Base-by-base conservation (phyloP, 148 eudicot species). In the Hydrangea macrophylla region DNA sequence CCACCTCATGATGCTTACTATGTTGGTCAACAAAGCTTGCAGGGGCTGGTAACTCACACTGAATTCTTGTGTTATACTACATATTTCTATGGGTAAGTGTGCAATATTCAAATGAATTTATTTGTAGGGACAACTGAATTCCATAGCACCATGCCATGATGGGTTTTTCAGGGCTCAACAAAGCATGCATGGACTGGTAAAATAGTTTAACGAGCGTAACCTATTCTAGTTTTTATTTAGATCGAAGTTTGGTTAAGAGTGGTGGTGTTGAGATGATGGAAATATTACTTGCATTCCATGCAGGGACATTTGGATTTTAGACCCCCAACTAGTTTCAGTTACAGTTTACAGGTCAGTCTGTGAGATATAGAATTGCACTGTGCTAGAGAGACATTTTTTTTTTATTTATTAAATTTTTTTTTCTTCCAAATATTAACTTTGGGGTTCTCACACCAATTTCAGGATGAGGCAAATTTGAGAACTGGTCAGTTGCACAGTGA, bases 1-100 rank as follows among this genome's bases (percentile, higher is more conserved):
- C 90, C 85, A 58, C 95, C 95, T 24, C 81, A 89, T 75, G 95
- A 89, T 70, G 84, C 77, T 67, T 89, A 84, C 72, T 86, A 82
- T 77, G 88, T 84, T 50, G 76, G 78, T 70, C 85, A 78, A 69
- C 86, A 80, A 58, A 84, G 79, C 60, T 80, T 87, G 80, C 88
- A 84, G 55, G 87, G 95, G 62, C 81, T 86, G 90, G 95, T 89
- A 82, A 35, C 87, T 73, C 36, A 54, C 67, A 60, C 54, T n/a
- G n/a, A n/a, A n/a, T n/a, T n/a, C n/a, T n/a, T n/a, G n/a, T n/a
- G n/a, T n/a, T n/a, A n/a, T n/a, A n/a, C n/a, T n/a, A n/a, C n/a
- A n/a, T n/a, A n/a, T n/a, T n/a, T n/a, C n/a, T n/a, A n/a, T n/a
- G n/a, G n/a, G n/a, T n/a, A n/a, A n/a, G n/a, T n/a, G n/a, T n/a